Base-by-base conservation (phyloP, 768 basidiomycete genomes). In the Calocybe indica region DNA sequence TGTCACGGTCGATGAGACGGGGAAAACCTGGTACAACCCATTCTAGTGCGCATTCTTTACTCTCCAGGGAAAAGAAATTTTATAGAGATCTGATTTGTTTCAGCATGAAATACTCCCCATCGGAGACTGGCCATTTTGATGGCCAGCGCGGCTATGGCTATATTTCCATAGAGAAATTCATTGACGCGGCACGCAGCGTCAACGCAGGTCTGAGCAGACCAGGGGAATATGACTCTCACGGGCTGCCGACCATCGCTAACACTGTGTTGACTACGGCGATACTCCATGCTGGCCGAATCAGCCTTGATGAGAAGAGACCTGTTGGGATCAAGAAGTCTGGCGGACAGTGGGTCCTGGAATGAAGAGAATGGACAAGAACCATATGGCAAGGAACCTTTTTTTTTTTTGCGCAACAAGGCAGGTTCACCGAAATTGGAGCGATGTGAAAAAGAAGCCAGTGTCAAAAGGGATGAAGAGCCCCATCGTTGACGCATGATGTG, bases 51-150 rank as follows among this genome's bases (percentile, higher is more conserved):
- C 75, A 31, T 6, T 38, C 32, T 51, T 37, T 29, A 31, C 29
- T 35, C 49, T 39, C 38, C 28, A 11, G 33, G 14, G 39, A 45
- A 48, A 43, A 10, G 45, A 47, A 44, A 30, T 47, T 55, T 35
- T 46, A 33, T 29, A 47, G 35, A 38, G 33, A 48, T 48, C 43
- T 44, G 13, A 47, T 48, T 50, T 43, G 48, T 46, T 29, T 15
- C 62, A 89, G 88, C 70, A 94, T 95, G 87, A 95, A 94, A 59
- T 95, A 95, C 67, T 87, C 90, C 35, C 89, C 91, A 5, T 91
- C 89, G 45, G 89, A 88, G 68, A 86, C 79, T 47, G 93, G 92
- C 5, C 86, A 91, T 67, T 95, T 96, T 61, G 93, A 95, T 59
- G 93, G 93, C 29, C 93, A 94, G 68, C 80, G 85, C 48, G 92